Evolutionary conservation across 768 basidiomycete species (phyloP), one percentile per base, ranked within the genome.

Genomic region (Pisolithus albus): DNA sequence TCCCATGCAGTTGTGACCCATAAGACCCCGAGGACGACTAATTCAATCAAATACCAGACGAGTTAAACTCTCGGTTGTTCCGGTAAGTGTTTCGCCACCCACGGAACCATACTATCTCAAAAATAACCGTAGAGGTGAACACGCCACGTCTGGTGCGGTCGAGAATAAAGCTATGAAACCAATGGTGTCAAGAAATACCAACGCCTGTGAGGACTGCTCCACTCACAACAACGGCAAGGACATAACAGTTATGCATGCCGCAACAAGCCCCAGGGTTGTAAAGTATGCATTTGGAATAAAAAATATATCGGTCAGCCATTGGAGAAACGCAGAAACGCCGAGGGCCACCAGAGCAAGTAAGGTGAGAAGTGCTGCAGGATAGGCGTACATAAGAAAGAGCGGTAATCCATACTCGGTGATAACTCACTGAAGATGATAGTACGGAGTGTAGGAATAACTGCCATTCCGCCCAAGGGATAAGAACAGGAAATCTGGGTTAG

Each of bases 71-170:
- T 26, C 7, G 34, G 26, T 13, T 3, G 21, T 36, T 4, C 3
- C 4, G 1, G 11, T 16, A 9, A 24, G 34, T 16, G 4, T 15
- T 5, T 1, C 13, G 19, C 44, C 8, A 64, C 60, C 38, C 28
- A 66, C 65, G 54, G 49, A 60, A 57, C 64, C 56, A 68, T 18
- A 55, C 19, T 28, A 59, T 45, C 53, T 67, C 59, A 10, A 64
- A 64, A n/a, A 57, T 9, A 7, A 67, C 40, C 52, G 39, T 61
- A 3, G 63, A 61, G 1, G 59, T 57, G 36, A 67, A 56, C 13
- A 55, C 45, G 16, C 52, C 47, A 6, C 26, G 40, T 19, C 42
- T 47, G 34, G 39, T 21, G 15, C 28, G 41, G 24, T 56, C 55
- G 42, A 67, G 26, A 10, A 47, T 16, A 37, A 61, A 42, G 36